phyloP scores from a whole-genome alignment of 306 rosid genomes.

The Senna tora region DNA sequence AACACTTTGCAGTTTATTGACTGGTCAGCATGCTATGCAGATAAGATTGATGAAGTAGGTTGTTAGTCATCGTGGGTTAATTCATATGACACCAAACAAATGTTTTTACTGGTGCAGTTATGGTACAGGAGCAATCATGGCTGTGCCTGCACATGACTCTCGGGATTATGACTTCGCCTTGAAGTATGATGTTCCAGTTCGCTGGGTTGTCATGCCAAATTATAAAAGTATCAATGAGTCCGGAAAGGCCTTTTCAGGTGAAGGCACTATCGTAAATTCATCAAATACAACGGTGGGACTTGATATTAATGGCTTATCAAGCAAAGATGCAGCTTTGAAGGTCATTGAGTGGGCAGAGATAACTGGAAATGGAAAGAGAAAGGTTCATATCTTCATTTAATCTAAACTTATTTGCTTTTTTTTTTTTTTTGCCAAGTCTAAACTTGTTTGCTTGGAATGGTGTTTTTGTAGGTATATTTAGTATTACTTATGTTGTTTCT shows the following conservation, averaged over 20 bases:
- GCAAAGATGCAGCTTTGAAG: slow-evolving; percentile 75
- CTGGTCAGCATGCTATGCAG: slow-evolving; percentile 33
- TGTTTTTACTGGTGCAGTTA: slow-evolving; percentile 63
- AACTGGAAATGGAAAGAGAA: slow-evolving; percentile 83
- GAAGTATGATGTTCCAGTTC: slow-evolving; percentile 68
- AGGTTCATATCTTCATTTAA: slow-evolving; percentile 54
- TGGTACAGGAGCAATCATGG: slow-evolving; percentile 98
- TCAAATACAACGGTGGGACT: slow-evolving; percentile 60
- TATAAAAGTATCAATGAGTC: slow-evolving; percentile 51
- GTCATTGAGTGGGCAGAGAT: slow-evolving; percentile 89
- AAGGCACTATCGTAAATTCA: slow-evolving; percentile 71
- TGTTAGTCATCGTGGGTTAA: slow-evolving; percentile 21
- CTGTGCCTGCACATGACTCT: slow-evolving; percentile 94
- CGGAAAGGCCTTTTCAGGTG: slow-evolving; percentile 76
- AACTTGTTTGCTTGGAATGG: slow-evolving; percentile 29
- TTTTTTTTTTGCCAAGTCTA: too few relatives aligned
- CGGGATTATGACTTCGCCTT: slow-evolving; percentile 91
- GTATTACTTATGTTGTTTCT: slow-evolving; percentile 34
- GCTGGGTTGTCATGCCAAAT: slow-evolving; percentile 71
- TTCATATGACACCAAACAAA: slow-evolving; percentile 23
- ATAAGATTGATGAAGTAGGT: slow-evolving; percentile 19
- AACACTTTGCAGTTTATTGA: slow-evolving; percentile 30
- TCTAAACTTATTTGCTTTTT: slow-evolving; percentile 32
- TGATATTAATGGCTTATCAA: slow-evolving; percentile 77
- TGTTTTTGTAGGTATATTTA: slow-evolving; percentile 25